Evolutionary conservation across 2,329 filamentous ascomycete species (phyloP), one percentile per base, ranked within the genome.

Genomic region (Trichoderma harzianum): DNA sequence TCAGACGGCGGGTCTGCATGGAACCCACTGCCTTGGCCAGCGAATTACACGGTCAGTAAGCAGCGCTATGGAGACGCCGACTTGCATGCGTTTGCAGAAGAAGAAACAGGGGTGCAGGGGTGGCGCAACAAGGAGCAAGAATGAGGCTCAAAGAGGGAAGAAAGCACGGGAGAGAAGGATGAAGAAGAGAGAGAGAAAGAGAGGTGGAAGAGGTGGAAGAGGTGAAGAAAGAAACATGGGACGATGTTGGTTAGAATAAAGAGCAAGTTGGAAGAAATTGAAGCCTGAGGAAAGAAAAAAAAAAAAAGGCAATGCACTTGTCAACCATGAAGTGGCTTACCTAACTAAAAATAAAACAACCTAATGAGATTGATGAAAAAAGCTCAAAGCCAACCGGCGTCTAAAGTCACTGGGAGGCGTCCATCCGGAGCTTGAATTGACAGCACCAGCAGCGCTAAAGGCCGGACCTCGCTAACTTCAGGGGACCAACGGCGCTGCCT

Each of bases 61-160:
- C 28, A 39, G 53, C 24, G 57, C 57, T 53, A 69, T 69, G 67
- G 67, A 69, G 67, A 69, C 67, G 57, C 67, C 67, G 57, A 30
- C 57, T 62, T 69, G 67, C 67, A 69, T 51, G 57, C n/a, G 67
- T 69, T 69, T 69, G 67, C 67, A 69, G 67, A 62, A 61, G 39
- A 21, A 62, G 39, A 51, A 58, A 34, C 64, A 69, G 67, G 39
- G 28, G 39, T 43, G 39, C 39, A 62, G 57, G 57, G 67, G 67
- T 12, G 18, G 34, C 6, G 32, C 3, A 58, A 18, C 28, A 47
- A 39, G 36, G 28, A 47, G 39, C 21, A 55, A 11, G 16, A 36
- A 24, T 39, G 32, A 57, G 39, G 63, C 62, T 64, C 26, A 51
- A 53, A 32, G 30, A 26, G 28, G 14, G 62, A 18, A 58, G 16